Evolutionary conservation across 129 eudicot species (phyloP).

Genomic region (Chrysanthemum lavandulifolium): DNA sequence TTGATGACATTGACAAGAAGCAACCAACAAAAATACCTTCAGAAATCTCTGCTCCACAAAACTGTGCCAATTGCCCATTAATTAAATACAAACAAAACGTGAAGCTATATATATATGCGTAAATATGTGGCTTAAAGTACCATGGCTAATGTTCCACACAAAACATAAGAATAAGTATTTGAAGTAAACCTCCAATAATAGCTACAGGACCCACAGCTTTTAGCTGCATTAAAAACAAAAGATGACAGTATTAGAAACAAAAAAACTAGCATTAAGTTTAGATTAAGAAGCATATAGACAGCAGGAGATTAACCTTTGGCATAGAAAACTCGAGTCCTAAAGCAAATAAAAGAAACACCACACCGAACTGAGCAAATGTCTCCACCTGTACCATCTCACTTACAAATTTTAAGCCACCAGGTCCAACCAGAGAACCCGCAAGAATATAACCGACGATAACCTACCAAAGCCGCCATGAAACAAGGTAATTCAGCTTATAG

Average conservation of each 20-base stretch:
- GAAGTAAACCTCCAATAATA: conserved; percentile 96
- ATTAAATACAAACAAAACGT: conserved; percentile 5
- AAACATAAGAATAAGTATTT: conserved; percentile 75
- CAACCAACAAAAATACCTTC: conserved; percentile 98
- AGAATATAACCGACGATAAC: conserved; percentile 97
- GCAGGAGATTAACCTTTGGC: conserved; percentile 59
- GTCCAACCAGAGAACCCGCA: conserved; percentile 95
- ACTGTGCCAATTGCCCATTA: conserved; percentile 41
- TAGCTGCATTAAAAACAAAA: conserved; percentile 49
- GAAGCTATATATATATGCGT: not conserved
- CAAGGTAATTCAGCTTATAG: conserved; percentile 7
- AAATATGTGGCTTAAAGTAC: conserved; percentile 34
- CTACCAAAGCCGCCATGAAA: conserved; percentile 38
- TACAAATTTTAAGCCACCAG: conserved; percentile 91
- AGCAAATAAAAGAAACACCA: conserved; percentile 96
- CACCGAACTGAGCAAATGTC: conserved; percentile 99
- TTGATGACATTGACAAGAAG: conserved; percentile 98
- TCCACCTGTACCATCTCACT: conserved; percentile 99
- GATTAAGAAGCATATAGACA: conserved; percentile 14
- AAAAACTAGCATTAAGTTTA: not conserved
- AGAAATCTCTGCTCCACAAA: conserved; percentile 83
- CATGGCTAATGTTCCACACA: conserved; percentile 81
- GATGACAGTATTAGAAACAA: conserved; percentile 10
- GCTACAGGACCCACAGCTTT: conserved; percentile 98
- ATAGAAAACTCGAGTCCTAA: conserved; percentile 93